These are phyloP conservation scores for Hypoxylon sp. DNA, from an alignment of 2,329 filamentous ascomycete species.

Conservation along the genomic window DNA sequence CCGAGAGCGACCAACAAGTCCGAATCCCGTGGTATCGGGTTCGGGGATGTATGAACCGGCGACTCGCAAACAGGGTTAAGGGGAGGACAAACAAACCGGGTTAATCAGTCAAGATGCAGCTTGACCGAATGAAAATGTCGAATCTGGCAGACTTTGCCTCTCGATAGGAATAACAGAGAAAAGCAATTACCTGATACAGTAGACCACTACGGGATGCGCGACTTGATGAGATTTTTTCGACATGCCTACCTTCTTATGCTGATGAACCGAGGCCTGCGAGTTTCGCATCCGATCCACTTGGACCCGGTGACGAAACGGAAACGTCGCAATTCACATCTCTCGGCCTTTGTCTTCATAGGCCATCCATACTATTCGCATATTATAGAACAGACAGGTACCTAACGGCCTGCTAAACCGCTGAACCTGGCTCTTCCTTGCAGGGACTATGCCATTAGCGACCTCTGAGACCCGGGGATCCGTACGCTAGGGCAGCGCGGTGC, in stretches of 20 bases:
- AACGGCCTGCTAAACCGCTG: neutral
- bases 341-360: constrained; percentile 16
- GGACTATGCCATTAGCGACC: constrained; percentile 8
- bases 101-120: constrained; percentile 7
- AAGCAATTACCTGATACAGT: neutral
- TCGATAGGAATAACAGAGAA: constrained; percentile 1
- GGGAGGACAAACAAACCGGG: constrained; percentile 3
- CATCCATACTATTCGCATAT: neutral
- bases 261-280: constrained; percentile 19
- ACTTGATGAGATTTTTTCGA: constrained; percentile 23
- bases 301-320: constrained; percentile 25
- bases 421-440: constrained; percentile 4
- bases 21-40: constrained; percentile 25
- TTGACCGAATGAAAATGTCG: constrained; percentile 1
- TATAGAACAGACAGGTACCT: neutral
- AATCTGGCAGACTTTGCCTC: neutral
- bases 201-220: constrained; percentile 8
- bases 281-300: constrained; percentile 30
- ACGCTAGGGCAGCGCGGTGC: constrained; percentile 17
- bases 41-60: neutral
- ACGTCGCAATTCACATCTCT: constrained; percentile 8
- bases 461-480: constrained; percentile 13
- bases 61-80: constrained; percentile 5
- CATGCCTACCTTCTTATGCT: constrained; percentile 8
- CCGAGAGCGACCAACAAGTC: constrained; percentile 19